Conservation (phyloP, 83 land plant genomes). For the Larix sibirica region DNA sequence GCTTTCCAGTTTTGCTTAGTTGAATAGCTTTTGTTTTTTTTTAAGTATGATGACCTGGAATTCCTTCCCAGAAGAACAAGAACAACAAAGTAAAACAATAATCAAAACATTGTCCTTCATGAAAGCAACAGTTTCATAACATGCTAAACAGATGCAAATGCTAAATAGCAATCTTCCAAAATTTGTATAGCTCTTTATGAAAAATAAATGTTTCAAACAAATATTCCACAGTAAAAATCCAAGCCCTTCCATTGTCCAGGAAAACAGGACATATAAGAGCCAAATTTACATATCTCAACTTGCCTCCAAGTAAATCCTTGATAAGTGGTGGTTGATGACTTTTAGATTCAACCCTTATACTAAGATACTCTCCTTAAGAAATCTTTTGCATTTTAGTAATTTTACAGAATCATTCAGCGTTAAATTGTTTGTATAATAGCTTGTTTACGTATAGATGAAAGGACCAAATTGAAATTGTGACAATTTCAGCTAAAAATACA, state of each 20-base stretch:
- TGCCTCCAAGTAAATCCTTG: neutral
- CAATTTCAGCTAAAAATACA: too few relatives aligned
- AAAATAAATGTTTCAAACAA: neutral
- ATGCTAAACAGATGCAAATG: neutral
- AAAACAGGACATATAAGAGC: too few relatives aligned
- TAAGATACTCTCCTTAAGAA: too few relatives aligned
- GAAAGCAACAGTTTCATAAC: neutral
- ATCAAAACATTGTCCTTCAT: neutral
- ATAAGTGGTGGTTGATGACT: too few relatives aligned
- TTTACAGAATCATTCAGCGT: too few relatives aligned
- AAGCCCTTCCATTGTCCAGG: too few relatives aligned
- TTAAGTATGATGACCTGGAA: neutral
- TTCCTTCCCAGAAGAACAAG: neutral
- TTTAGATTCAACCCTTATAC: too few relatives aligned
- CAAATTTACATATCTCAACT: neutral
- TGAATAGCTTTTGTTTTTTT: slow-evolving; percentile 6
- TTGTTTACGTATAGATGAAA: too few relatives aligned
- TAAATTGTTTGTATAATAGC: too few relatives aligned
- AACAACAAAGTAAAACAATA: neutral
- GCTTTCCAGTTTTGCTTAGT: slow-evolving; percentile 16
- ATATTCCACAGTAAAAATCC: neutral
- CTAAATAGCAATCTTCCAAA: neutral
- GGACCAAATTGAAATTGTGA: too few relatives aligned
- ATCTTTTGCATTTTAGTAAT: too few relatives aligned
- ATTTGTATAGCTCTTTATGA: neutral